Evolutionary conservation across 371 early-diverging fungal species (phyloP).

Genomic region (Apophysomyces trapeziformis): DNA sequence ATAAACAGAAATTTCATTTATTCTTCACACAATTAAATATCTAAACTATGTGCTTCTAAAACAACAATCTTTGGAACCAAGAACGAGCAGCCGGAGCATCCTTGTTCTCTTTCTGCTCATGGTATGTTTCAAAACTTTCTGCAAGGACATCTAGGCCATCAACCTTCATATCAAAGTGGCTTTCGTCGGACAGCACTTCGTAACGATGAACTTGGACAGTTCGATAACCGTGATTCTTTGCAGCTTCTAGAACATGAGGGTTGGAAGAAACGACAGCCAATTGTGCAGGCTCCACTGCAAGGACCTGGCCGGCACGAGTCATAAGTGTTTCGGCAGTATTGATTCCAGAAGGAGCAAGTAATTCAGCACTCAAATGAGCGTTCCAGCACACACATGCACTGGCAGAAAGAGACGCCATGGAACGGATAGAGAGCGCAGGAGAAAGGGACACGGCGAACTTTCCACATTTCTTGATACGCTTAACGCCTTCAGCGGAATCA

Average conservation of each 20-base stretch:
- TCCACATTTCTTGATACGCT: slow-evolving; percentile 31
- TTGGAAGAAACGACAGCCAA: slow-evolving; percentile 47
- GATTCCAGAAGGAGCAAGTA: slow-evolving; percentile 31
- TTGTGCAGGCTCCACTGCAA: slow-evolving; percentile 32
- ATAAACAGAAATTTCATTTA: too few relatives aligned
- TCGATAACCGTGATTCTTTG: slow-evolving; percentile 34
- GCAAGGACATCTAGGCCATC: slow-evolving; percentile 49
- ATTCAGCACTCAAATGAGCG: slow-evolving; percentile 46
- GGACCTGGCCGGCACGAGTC: slow-evolving; percentile 19
- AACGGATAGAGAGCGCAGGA: slow-evolving; percentile 36
- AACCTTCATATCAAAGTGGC: slow-evolving; percentile 32
- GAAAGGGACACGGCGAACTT: slow-evolving; percentile 35
- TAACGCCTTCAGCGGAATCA: slow-evolving; percentile 37
- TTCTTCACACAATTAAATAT: too few relatives aligned
- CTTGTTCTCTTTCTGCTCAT: slow-evolving; percentile 31
- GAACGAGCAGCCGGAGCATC: slow-evolving; percentile 16
- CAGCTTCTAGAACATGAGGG: slow-evolving; percentile 34
- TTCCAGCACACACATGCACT: slow-evolving; percentile 48
- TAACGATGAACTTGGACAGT: slow-evolving; percentile 38
- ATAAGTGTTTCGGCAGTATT: slow-evolving; percentile 18
- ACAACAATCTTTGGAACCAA: slow-evolving; percentile 38
- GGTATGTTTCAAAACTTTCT: slow-evolving; percentile 44
- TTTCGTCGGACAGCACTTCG: neutral
- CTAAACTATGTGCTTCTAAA: neutral
- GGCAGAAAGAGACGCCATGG: slow-evolving; percentile 44